Percentiles rank a stretch among this genome's conserved stretches.
phyloP scores from a whole-genome alignment of 352 stramenopile genomes.

The Phytophthora ohioensis region DNA sequence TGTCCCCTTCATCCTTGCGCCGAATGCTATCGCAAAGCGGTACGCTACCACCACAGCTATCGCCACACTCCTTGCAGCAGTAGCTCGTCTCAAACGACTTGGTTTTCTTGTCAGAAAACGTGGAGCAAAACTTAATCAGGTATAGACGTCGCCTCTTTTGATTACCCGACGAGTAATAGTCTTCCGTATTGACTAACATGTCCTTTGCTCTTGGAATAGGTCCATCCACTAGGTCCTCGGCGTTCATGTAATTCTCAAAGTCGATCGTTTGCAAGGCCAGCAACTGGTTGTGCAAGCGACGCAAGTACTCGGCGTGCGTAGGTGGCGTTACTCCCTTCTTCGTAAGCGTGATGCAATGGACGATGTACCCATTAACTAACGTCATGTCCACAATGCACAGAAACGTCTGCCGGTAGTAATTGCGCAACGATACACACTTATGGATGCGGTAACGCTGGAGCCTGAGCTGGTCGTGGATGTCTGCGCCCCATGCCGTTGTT shows the following conservation, averaged over 20 bases:
- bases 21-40: neutral
- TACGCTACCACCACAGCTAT: neutral
- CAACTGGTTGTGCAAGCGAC: constrained; percentile 21
- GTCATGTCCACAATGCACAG: constrained; percentile 36
- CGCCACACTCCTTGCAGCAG: constrained; percentile 7
- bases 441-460: constrained; percentile 33
- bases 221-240: constrained; percentile 19
- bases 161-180: constrained; percentile 9
- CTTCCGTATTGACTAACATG: constrained; percentile 6
- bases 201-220: constrained; percentile 12
- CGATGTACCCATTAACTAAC: constrained; percentile 23
- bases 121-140: constrained; percentile 36
- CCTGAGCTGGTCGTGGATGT: constrained; percentile 26
- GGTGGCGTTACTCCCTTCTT: neutral
- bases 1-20: neutral
- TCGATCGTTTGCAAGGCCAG: constrained; percentile 1
- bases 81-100: constrained; percentile 22
- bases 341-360: constrained; percentile 10
- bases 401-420: constrained; percentile 41
- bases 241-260: constrained; percentile 18
- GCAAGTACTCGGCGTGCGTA: constrained; percentile 26
- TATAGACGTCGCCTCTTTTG: constrained; percentile 28
- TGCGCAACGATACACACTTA: constrained; percentile 11
- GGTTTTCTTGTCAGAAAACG: constrained; percentile 1
- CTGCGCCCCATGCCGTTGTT: constrained; percentile 15